Conservation (phyloP, 352 stramenopile species). For the Phytophthora aleatoria region DNA sequence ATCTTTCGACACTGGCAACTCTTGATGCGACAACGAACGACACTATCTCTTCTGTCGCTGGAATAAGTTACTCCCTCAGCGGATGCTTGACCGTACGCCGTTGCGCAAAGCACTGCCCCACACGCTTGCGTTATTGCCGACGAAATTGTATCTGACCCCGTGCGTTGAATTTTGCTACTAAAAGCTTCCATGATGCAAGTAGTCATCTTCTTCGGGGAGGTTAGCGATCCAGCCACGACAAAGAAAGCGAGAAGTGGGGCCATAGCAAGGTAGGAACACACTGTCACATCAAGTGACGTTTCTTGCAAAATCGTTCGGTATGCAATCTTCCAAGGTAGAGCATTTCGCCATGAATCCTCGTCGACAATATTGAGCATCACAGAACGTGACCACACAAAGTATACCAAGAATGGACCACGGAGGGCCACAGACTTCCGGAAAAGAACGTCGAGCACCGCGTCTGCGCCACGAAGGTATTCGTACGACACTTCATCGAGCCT, state of each 20-base stretch:
- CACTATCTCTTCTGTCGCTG: slow-evolving; percentile 7
- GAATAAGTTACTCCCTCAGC: slow-evolving; percentile 7
- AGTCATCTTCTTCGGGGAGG: slow-evolving; percentile 42
- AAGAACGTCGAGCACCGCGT: slow-evolving; percentile 32
- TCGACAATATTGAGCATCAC: slow-evolving; percentile 34
- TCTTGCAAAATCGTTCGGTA: slow-evolving; percentile 44
- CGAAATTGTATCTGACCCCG: slow-evolving; percentile 29
- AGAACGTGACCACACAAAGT: slow-evolving; percentile 55
- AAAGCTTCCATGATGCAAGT: slow-evolving; percentile 52
- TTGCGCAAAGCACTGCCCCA: slow-evolving; percentile 45
- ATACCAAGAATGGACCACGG: slow-evolving; percentile 45
- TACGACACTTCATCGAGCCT: slow-evolving; percentile 25
- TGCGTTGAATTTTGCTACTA: slow-evolving; percentile 36
- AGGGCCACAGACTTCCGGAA: slow-evolving; percentile 28
- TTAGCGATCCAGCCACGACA: slow-evolving; percentile 37
- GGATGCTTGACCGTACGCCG: slow-evolving; percentile 28
- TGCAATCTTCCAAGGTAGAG: slow-evolving; percentile 44
- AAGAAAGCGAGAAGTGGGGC: slow-evolving; percentile 49
- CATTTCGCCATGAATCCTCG: slow-evolving; percentile 47
- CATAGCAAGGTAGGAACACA: slow-evolving; percentile 44
- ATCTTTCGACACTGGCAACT: slow-evolving; percentile 35
- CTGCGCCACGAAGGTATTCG: slow-evolving; percentile 25
- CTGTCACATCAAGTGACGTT: slow-evolving; percentile 23
- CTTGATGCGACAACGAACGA: background rate
- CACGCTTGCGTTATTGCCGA: slow-evolving; percentile 39